Evolutionary conservation across 2,329 filamentous ascomycete species (phyloP).

Genomic region (Trichoderma arundinaceum): DNA sequence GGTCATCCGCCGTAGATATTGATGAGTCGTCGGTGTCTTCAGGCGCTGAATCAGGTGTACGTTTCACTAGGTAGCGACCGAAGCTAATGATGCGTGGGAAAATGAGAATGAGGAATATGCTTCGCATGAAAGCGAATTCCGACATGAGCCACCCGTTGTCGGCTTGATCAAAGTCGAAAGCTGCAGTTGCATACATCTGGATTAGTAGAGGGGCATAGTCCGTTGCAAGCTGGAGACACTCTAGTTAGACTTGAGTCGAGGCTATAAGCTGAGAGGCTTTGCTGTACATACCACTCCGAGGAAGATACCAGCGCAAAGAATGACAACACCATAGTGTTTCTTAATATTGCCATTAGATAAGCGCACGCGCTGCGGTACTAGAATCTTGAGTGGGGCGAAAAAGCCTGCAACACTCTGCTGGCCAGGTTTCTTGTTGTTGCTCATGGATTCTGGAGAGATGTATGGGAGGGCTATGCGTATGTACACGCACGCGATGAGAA

Average conservation of each 20-base stretch:
- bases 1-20: conserved; percentile 8
- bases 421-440: conserved; percentile 37
- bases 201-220: conserved; percentile 69
- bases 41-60: background rate
- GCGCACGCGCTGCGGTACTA: conserved; percentile 62
- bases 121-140: conserved; percentile 59
- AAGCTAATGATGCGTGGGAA: conserved; percentile 59
- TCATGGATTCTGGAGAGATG: conserved; percentile 52
- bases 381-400: conserved; percentile 67
- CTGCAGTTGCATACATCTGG: conserved; percentile 63
- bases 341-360: conserved; percentile 55
- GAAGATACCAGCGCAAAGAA: conserved; percentile 70
- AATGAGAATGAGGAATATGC: conserved; percentile 59
- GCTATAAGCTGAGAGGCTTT: background rate
- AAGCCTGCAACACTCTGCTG: conserved; percentile 55
- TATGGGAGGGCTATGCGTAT: conserved; percentile 53
- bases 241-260: background rate
- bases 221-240: conserved; percentile 59
- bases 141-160: conserved; percentile 64
- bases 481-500: conserved; percentile 53
- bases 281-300: conserved; percentile 58
- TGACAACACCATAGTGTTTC: conserved; percentile 66
- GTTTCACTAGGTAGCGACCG: conserved; percentile 43
- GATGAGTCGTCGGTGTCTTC: conserved; percentile 17
- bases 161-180: conserved; percentile 60